Base-by-base conservation (phyloP, 208 protist species). In the Borovskyia barvae region DNA sequence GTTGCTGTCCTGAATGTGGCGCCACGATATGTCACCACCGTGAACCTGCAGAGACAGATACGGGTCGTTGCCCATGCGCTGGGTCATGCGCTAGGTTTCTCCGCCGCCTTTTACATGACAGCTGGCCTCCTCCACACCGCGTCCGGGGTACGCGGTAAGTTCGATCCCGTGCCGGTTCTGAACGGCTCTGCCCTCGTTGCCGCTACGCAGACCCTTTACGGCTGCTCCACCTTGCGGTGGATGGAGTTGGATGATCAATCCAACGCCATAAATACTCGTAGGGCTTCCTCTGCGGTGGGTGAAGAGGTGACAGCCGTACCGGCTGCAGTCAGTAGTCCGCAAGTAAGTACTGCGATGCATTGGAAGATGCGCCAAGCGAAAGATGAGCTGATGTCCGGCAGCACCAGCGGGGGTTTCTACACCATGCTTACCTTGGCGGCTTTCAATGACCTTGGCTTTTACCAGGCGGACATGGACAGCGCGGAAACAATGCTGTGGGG, bases 161-260 rank as follows among this genome's bases (percentile, higher is more conserved):
- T 19, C 5, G 25, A 19, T 2, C 8, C 24, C 0, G 61, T 46
- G 7, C 24, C 52, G 9, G 66, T 72, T 3, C 66, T 96, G 8
- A 74, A 15, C 5, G 56, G 67, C 3, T 55, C 61, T 0, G 68
- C 51, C 0, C 78, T 86, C 0, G 37, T 83, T 32, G 35, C 45
- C 0, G 69, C 65, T 48, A 72, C 79, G 15, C 39, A 57, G 26
- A 40, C 40, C 14, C 88, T 93, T 52, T 97, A 87, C 66, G 71
- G 61, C 37, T 97, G 94, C 61, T 3, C 7, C 29, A 50, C 5
- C 8, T 15, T 90, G 28, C n/a, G 12, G 7, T 79, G 79, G 15
- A 77, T 90, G 53, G 86, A 93, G 75, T 32, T 97, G 22, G 91
- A 96, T 70, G 77, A 95, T 51, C n/a, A n/a, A n/a, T n/a, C n/a